Evolutionary conservation across 1,284 basidiomycete genomes (phyloP).

Genomic region (Ganoderma lingzhi): DNA sequence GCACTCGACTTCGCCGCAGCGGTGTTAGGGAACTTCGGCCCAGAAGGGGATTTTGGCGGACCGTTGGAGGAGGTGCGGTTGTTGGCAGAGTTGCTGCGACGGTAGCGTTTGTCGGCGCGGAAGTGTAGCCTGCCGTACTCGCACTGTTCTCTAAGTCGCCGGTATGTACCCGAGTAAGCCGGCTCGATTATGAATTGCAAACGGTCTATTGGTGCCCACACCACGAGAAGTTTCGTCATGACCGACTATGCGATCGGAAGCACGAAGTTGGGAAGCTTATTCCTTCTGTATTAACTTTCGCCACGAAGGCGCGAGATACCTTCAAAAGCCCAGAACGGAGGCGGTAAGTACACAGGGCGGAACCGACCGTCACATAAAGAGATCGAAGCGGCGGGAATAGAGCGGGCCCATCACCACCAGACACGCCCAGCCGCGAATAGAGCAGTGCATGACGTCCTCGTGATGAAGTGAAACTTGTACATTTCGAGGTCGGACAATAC

Average conservation of each 20-base stretch:
- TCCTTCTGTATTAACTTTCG: background rate
- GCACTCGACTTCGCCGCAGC: conserved; percentile 53
- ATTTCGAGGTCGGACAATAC: background rate
- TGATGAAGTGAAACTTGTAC: background rate
- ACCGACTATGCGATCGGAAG: background rate
- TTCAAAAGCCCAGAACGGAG: background rate
- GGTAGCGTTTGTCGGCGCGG: background rate
- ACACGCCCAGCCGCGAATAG: background rate
- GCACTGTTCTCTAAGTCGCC: background rate
- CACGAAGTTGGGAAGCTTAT: background rate
- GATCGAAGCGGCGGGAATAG: conserved; percentile 3
- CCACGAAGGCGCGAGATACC: background rate
- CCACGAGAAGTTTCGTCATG: background rate
- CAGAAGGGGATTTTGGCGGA: conserved; percentile 68
- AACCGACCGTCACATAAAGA: background rate
- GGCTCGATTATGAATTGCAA: background rate
- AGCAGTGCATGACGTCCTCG: background rate
- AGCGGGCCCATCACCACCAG: background rate
- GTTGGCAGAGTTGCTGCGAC: conserved; percentile 37
- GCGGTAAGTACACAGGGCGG: background rate
- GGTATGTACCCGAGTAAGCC: background rate
- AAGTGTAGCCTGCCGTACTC: background rate
- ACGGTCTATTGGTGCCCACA: background rate
- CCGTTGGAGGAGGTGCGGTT: conserved; percentile 61
- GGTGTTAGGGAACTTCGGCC: conserved; percentile 56